Evolutionary conservation across 495 filamentous ascomycete genomes (phyloP), one percentile per base, ranked within the genome.

Genomic region (Pseudotulostoma volvatum): DNA sequence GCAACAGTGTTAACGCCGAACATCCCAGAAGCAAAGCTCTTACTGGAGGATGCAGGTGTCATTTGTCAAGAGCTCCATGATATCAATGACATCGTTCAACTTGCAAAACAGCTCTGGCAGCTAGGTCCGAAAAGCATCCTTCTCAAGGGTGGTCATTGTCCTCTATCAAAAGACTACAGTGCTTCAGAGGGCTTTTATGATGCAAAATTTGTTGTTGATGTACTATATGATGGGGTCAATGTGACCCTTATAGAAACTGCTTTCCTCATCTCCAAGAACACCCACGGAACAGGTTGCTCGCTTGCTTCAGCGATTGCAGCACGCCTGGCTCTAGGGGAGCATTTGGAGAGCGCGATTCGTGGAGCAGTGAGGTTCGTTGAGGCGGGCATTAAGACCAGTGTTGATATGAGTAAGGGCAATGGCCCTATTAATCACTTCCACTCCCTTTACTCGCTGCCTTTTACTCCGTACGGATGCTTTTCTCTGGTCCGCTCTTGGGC

Each of bases 351-450:
- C 32, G 81, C 86, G 3, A 81, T 92, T 15, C 70, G 67, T 40
- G 58, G 59, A 23, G 85, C 77, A 2, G 81, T 84, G 43, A 67
- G 70, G 28, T 96, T 90, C 47, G 71, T 96, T 35, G 80, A 86
- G 48, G 81, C 73, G 0, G 88, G 78, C 7, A 96, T 96, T 53
- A 77, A 62, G 51, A 79, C 74, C 1, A 85, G 83, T 21, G 66
- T 68, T 34, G 64, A 76, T 37, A 49, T 93, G 30, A 88, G 88
- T 0, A 68, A 73, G 34, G 88, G 88, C 5, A 83, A 74, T 56
- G 88, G 88, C 0, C 87, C 90, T 1, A 76, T 97, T 43, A 93
- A 94, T 47, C 88, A 94, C 56, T 92, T 94, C 47, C 87, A 96
- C 54, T 92, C 85, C 2, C 64, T 75, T 1, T 77, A 84, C 42